phyloP scores from a whole-genome alignment of 1,139 yeast genomes.

The Schizosaccharomyces versatilis region DNA sequence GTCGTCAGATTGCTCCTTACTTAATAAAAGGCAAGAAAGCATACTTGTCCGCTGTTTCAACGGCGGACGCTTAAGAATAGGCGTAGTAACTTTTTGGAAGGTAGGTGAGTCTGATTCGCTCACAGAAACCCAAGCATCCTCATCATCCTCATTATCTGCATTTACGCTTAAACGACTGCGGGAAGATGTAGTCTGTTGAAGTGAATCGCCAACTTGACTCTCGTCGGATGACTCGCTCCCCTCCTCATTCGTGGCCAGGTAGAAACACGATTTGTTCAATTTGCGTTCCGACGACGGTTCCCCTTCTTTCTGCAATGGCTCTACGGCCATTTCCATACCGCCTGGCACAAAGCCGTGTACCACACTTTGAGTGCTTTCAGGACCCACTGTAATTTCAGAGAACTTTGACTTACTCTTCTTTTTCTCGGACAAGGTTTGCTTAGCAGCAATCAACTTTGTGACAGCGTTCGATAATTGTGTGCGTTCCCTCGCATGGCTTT shows the following conservation, averaged over 20 bases:
- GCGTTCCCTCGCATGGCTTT: too few relatives aligned
- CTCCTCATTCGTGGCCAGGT: background rate
- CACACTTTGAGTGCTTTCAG: background rate
- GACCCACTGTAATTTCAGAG: background rate
- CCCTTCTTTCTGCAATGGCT: background rate
- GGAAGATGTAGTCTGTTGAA: background rate
- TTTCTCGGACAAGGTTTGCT: too few relatives aligned
- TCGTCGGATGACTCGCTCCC: background rate
- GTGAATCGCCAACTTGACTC: background rate
- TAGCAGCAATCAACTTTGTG: too few relatives aligned
- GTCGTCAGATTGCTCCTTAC: background rate
- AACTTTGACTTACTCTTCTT: background rate
- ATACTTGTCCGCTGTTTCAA: background rate
- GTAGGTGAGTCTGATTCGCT: background rate
- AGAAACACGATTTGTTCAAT: background rate
- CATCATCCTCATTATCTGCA: background rate
- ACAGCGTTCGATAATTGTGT: too few relatives aligned
- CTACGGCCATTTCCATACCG: background rate
- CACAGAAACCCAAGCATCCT: background rate
- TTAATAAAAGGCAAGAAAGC: background rate
- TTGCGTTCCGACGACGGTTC: too few relatives aligned
- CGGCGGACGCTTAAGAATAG: background rate
- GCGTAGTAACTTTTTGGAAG: background rate
- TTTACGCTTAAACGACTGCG: background rate
- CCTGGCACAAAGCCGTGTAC: background rate